Conservation (phyloP, 2,329 filamentous ascomycete genomes). For the Exophiala sp. region DNA sequence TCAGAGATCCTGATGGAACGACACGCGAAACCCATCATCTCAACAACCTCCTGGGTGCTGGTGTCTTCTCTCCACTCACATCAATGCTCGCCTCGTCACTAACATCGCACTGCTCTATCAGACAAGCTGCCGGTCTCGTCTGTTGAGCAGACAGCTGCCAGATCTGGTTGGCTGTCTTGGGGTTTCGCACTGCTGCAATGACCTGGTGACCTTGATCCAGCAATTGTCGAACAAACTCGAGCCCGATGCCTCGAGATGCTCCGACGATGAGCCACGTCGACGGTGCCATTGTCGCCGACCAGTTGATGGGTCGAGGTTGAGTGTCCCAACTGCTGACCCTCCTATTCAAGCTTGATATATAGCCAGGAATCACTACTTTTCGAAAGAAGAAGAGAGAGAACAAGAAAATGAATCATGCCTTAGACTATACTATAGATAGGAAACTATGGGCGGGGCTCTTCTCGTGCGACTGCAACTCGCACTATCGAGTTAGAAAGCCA, state of each 20-base stretch:
- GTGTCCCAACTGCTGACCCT: neutral
- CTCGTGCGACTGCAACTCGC: neutral
- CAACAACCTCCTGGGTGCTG: neutral
- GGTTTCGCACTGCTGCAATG: constrained; percentile 47
- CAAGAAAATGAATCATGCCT: too few species aligned
- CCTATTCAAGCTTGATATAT: neutral
- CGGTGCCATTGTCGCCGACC: constrained; percentile 8
- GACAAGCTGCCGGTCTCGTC: constrained; percentile 30
- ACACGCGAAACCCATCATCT: neutral
- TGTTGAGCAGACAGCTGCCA: constrained; percentile 36
- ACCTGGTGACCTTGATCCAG: constrained; percentile 44
- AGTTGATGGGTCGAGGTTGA: too few species aligned
- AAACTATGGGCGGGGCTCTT: too few species aligned
- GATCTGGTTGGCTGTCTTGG: constrained; percentile 40
- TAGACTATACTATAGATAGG: too few species aligned
- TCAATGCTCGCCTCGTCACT: constrained; percentile 48
- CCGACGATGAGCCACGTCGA: constrained; percentile 34
- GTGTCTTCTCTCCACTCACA: constrained; percentile 31
- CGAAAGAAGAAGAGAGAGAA: neutral
- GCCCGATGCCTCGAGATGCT: constrained; percentile 38
- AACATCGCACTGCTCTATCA: constrained; percentile 51
- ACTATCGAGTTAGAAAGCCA: neutral
- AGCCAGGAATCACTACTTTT: neutral
- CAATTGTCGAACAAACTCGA: constrained; percentile 50
- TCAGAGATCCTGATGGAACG: constrained; percentile 9